A percentile compares a stretch with the other conserved stretches of the same genome.
These are phyloP conservation scores for Chimonanthus praecox DNA, from an alignment of 164 flowering plant species.

Conservation along the genomic window DNA sequence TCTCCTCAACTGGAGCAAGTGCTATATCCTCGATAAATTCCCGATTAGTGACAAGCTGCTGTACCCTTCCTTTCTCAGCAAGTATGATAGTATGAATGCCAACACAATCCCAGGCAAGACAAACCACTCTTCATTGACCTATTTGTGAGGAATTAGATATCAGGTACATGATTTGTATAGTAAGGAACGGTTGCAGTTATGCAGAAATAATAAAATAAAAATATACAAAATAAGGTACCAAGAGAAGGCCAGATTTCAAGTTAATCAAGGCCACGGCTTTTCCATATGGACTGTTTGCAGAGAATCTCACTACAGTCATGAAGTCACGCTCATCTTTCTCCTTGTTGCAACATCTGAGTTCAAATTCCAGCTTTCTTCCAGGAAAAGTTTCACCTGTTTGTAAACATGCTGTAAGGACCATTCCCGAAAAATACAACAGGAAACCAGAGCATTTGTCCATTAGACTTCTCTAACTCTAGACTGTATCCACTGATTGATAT, in stretches of 20 bases:
- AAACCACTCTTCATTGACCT: slow-evolving; percentile 75
- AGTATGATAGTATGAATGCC: slow-evolving; percentile 51
- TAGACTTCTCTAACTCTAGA: too few species aligned
- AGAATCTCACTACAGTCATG: slow-evolving; percentile 68
- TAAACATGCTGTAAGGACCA: not conserved
- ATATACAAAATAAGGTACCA: slow-evolving; percentile 33
- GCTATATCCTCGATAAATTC: slow-evolving; percentile 18
- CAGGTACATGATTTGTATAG: not conserved
- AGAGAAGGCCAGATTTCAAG: slow-evolving; percentile 55
- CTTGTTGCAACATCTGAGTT: slow-evolving; percentile 37
- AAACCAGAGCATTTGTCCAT: not conserved
- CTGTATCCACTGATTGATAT: too few species aligned
- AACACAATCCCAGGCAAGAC: slow-evolving; percentile 45
- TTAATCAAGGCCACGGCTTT: slow-evolving; percentile 69
- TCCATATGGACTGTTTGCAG: slow-evolving; percentile 74
- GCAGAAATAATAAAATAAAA: not conserved
- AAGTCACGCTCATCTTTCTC: slow-evolving; percentile 47
- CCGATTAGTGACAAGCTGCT: slow-evolving; percentile 11
- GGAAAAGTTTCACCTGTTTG: slow-evolving; percentile 56
- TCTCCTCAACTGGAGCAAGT: slow-evolving; percentile 8
- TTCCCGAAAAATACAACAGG: not conserved
- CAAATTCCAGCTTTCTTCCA: slow-evolving; percentile 79
- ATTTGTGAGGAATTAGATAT: not conserved
- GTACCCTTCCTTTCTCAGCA: slow-evolving; percentile 47
- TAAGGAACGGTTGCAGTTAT: not conserved